phyloP scores from a whole-genome alignment of 164 flowering plant species.

The Vitis amurensis region DNA sequence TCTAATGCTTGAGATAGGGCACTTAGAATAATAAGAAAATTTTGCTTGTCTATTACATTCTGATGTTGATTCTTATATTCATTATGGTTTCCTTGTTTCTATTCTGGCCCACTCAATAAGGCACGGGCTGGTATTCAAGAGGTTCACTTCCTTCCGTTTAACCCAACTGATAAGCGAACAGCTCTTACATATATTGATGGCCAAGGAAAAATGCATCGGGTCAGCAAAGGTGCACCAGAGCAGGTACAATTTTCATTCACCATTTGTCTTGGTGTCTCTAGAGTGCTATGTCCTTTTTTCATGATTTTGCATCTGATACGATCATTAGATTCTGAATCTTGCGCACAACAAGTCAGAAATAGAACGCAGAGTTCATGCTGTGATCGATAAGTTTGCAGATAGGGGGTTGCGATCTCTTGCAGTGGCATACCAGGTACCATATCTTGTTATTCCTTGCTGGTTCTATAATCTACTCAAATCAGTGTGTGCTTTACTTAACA shows the following conservation, averaged over 20 bases:
- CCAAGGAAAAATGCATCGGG: conserved; percentile 63
- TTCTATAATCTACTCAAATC: background rate
- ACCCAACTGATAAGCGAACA: conserved; percentile 63
- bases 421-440: conserved; percentile 81
- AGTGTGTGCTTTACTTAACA: background rate
- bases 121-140: conserved; percentile 68
- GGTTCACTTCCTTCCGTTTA: conserved; percentile 68
- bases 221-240: conserved; percentile 89
- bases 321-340: conserved; percentile 66
- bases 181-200: conserved; percentile 61
- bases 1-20: too few species aligned
- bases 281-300: background rate
- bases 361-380: conserved; percentile 76
- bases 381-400: conserved; percentile 84
- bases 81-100: background rate
- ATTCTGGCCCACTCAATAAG: conserved; percentile 25
- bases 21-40: too few species aligned
- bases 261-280: background rate
- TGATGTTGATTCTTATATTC: background rate
- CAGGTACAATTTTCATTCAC: conserved; percentile 37
- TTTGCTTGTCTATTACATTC: background rate
- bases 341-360: conserved; percentile 76
- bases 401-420: conserved; percentile 88
- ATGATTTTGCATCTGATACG: conserved; percentile 5
- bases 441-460: background rate